These are phyloP conservation scores for Calonectria ilicicola DNA, from an alignment of 2,329 filamentous ascomycete species.

Conservation along the genomic window DNA sequence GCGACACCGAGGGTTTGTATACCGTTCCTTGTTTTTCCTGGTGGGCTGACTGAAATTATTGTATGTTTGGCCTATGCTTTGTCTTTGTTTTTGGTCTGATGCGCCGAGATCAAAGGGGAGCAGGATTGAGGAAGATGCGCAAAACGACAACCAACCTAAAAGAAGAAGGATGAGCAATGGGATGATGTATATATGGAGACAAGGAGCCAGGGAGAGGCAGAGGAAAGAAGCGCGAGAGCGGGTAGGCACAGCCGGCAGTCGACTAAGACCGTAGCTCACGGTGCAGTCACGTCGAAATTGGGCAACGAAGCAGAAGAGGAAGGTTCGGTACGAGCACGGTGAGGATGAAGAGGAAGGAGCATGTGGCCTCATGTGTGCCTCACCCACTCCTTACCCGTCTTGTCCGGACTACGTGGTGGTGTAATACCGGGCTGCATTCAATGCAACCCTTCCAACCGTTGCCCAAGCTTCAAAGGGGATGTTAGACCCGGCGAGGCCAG, in stretches of 20 bases:
- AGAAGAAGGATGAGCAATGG: neutral
- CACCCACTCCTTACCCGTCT: neutral
- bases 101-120: neutral
- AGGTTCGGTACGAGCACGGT: neutral
- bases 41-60: constrained; percentile 14
- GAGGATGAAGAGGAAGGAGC: neutral
- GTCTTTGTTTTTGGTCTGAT: neutral
- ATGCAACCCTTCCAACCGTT: neutral
- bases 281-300: neutral
- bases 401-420: neutral
- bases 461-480: constrained; percentile 5
- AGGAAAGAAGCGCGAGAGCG: neutral
- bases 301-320: constrained; percentile 6
- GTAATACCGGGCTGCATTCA: neutral
- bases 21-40: neutral
- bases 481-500: neutral
- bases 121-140: too few species aligned
- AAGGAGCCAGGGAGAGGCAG: neutral
- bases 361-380: neutral
- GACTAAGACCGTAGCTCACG: neutral
- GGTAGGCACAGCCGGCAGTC: neutral
- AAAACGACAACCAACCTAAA: too few species aligned
- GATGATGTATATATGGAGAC: neutral
- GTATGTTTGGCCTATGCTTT: neutral
- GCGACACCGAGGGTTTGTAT: constrained; percentile 3